phyloP scores from a whole-genome alignment of 2,329 filamentous ascomycete genomes.

The Pestalotiopsis sp. region DNA sequence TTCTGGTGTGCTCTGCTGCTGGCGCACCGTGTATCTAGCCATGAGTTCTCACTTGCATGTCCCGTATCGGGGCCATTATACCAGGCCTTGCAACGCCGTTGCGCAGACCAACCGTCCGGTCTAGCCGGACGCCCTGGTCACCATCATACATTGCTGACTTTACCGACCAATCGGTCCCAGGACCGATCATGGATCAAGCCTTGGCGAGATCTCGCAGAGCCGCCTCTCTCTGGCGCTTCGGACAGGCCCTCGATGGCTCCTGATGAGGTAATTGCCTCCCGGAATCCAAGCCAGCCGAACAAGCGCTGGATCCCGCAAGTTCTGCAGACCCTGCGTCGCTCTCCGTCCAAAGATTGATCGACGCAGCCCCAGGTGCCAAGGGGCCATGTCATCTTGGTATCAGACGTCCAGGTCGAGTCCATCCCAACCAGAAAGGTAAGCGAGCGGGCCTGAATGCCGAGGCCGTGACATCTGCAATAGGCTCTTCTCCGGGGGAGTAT shows the following conservation, averaged over 20 bases:
- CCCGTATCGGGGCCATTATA: not conserved
- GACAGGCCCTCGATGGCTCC: not conserved
- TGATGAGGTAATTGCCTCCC: slow-evolving; percentile 4
- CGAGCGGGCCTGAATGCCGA: not conserved
- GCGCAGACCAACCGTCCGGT: not conserved
- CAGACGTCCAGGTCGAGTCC: slow-evolving; percentile 27
- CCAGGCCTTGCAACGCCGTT: not conserved
- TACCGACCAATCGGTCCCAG: slow-evolving; percentile 8
- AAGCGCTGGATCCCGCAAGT: not conserved
- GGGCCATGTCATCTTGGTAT: slow-evolving; percentile 22
- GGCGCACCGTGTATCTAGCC: not conserved
- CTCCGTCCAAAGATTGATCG: slow-evolving; percentile 24
- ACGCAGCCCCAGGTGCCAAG: slow-evolving; percentile 21
- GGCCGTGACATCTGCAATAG: not conserved
- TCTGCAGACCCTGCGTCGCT: slow-evolving; percentile 1
- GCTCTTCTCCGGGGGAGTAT: slow-evolving; percentile 2
- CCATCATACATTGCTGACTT: not conserved
- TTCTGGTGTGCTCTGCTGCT: not conserved
- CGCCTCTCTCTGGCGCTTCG: slow-evolving; percentile 5
- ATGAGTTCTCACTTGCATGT: not conserved
- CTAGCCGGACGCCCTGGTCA: not conserved
- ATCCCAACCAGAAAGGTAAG: slow-evolving; percentile 17
- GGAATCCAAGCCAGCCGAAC: slow-evolving; percentile 8
- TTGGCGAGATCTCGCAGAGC: slow-evolving; percentile 9
- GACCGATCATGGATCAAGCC: slow-evolving; percentile 2